Evolutionary conservation across 441 rosid genomes (phyloP), one percentile per base, ranked within the genome.

Genomic region (Syzygium syzygioides): DNA sequence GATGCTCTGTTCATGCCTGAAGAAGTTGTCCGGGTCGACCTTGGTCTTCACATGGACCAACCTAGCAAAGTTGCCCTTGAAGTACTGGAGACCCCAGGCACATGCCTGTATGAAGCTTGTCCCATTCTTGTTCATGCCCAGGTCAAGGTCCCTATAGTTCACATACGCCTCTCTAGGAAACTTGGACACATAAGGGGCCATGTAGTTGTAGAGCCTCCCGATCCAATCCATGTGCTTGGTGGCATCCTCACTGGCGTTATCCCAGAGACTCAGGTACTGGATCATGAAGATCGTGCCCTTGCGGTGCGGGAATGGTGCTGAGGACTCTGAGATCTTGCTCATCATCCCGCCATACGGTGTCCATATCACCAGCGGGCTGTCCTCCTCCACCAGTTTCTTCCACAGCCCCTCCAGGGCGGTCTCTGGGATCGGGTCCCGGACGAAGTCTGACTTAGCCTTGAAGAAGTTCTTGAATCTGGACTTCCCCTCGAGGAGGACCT

Each of bases 1-100:
- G 56, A 96, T 93, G 89, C 97, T 95, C 90, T 95, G 98, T 86
- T 91, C 97, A 37, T 95, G 90, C 89, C 94, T 90, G 89, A 95
- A 95, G 93, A 93, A 94, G 90, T 96, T 95, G 14, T 87, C 85
- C 0, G 96, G 97, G 90, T 96, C 97, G 54, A 94, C 95, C 32
- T 53, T 90, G 10, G 93, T 93, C 90, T 96, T 95, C 30, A 96
- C 92, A 86, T 91, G 92, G 64, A 92, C 95, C 90, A 94, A 85
- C 83, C 96, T 93, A 88, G 92, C 93, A 79, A 92, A 96, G 87
- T 96, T 96, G 17, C 89, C 92, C 45, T 92, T 94, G 54, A 95
- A 95, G 85, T 94, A 95, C 90, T 88, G 93, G 32, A 64, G 93
- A 88, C 97, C 98, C 87, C 92, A 88, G 20, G 59, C 91, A 59